These are phyloP conservation scores for Candida taoyuanica DNA, from an alignment of 805 yeast genomes.

Conservation along the genomic window DNA sequence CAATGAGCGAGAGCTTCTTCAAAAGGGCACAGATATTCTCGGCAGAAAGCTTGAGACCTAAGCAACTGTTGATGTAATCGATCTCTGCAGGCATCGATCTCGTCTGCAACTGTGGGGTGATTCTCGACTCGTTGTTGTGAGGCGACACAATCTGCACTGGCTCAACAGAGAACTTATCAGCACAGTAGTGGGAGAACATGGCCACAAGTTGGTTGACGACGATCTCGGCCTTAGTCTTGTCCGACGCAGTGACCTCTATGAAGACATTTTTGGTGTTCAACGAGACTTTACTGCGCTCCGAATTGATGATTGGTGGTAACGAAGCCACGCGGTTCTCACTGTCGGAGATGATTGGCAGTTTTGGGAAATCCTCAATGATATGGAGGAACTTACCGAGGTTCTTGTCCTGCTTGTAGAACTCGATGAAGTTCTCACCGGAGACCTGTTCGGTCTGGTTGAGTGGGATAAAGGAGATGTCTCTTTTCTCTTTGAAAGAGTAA, in stretches of 20 bases:
- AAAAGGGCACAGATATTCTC: slow-evolving; percentile 66
- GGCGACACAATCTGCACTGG: slow-evolving; percentile 82
- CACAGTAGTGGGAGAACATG: slow-evolving; percentile 90
- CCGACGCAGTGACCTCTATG: slow-evolving; percentile 93
- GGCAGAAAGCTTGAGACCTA: slow-evolving; percentile 73
- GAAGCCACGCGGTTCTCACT: slow-evolving; percentile 74
- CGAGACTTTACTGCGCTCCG: slow-evolving; percentile 84
- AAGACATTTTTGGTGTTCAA: slow-evolving; percentile 82
- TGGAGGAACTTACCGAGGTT: slow-evolving; percentile 85
- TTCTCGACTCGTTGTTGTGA: slow-evolving; percentile 72
- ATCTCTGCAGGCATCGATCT: slow-evolving; percentile 71
- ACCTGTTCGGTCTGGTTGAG: slow-evolving; percentile 65
- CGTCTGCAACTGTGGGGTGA: slow-evolving; percentile 67
- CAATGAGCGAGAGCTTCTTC: slow-evolving; percentile 75
- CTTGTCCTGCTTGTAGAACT: slow-evolving; percentile 86
- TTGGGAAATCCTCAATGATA: slow-evolving; percentile 83
- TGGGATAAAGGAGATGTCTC: slow-evolving; percentile 70
- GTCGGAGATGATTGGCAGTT: slow-evolving; percentile 87
- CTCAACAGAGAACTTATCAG: slow-evolving; percentile 78
- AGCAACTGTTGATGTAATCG: slow-evolving; percentile 83
- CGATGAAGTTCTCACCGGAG: slow-evolving; percentile 77
- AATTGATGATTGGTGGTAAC: slow-evolving; percentile 95
- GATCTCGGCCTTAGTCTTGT: slow-evolving; percentile 87
- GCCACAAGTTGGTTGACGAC: slow-evolving; percentile 91
- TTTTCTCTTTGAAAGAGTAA: slow-evolving; percentile 79